phyloP scores from a whole-genome alignment of 2,329 filamentous ascomycete species.

The Simplicillium sp. region DNA sequence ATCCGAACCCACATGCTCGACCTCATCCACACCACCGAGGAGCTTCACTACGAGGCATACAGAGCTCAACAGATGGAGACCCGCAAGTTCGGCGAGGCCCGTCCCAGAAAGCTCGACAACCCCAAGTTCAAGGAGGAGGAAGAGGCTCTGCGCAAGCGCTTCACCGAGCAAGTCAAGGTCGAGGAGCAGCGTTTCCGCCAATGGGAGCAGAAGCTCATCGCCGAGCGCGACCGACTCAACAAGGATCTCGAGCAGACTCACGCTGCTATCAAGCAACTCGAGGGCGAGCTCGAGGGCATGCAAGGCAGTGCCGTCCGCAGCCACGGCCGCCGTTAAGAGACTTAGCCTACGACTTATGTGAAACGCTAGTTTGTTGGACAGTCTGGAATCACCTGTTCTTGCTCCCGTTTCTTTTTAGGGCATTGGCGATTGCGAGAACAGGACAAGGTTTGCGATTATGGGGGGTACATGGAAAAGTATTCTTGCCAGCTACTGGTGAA shows the following conservation, averaged over 20 bases:
- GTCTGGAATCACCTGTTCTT: constrained; percentile 10
- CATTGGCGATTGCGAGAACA: not conserved
- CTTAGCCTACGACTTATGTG: no score
- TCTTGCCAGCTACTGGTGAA: not conserved
- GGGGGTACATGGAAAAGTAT: not conserved
- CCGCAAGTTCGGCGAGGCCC: constrained; percentile 95
- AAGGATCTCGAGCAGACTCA: constrained; percentile 99
- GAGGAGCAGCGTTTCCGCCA: constrained; percentile 98
- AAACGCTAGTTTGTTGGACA: constrained; percentile 12
- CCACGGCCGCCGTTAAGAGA: constrained; percentile 74
- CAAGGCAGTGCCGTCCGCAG: constrained; percentile 85
- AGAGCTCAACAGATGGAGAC: constrained; percentile 99
- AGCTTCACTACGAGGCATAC: constrained; percentile 98
- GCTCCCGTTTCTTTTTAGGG: constrained; percentile 9
- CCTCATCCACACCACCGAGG: constrained; percentile 98
- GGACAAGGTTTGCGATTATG: not conserved
- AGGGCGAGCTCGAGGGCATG: constrained; percentile 87
- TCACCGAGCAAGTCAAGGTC: constrained; percentile 99
- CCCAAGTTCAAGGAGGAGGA: constrained; percentile 99
- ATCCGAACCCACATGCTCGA: constrained; percentile 99
- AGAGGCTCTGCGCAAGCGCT: constrained; percentile 94
- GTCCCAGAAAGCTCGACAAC: constrained; percentile 96
- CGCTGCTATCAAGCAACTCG: constrained; percentile 83
- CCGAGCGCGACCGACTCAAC: constrained; percentile 97
- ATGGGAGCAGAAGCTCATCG: constrained; percentile 99